phyloP scores from a whole-genome alignment of 225 moss, liverwort and hornwort genomes.

The Lunularia cruciata region DNA sequence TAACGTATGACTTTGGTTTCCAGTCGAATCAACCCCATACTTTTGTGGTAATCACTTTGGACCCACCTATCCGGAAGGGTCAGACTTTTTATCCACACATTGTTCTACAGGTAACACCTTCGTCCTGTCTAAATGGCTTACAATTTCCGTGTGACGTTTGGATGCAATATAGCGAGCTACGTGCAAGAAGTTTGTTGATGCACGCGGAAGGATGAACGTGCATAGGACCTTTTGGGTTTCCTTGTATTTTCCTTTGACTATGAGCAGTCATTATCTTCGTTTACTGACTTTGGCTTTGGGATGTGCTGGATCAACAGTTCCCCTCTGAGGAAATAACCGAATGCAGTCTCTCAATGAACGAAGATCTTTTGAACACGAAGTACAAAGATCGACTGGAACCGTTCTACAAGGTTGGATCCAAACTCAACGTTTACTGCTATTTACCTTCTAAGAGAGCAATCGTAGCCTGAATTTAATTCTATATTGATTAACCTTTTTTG shows the following conservation, averaged over 20 bases:
- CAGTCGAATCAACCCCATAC: constrained; percentile 95
- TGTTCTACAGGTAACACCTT: constrained; percentile 85
- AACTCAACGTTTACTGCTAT: too few relatives aligned
- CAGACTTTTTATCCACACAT: constrained; percentile 99
- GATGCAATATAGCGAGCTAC: too few relatives aligned
- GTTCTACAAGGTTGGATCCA: constrained; percentile 70
- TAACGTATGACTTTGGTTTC: too few relatives aligned
- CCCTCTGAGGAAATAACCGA: constrained; percentile 76
- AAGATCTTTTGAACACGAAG: constrained; percentile 84
- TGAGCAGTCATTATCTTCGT: background rate
- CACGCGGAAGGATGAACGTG: too few relatives aligned
- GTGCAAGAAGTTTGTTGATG: too few relatives aligned
- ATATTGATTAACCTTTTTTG: background rate
- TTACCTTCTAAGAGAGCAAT: too few relatives aligned
- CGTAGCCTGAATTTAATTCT: background rate
- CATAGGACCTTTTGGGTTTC: too few relatives aligned
- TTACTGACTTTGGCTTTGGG: background rate
- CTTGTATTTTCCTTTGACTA: too few relatives aligned
- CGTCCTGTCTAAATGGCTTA: too few relatives aligned
- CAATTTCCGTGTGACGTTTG: too few relatives aligned
- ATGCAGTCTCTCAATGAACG: constrained; percentile 93
- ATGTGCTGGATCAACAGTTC: constrained; percentile 45
- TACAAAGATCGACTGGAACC: constrained; percentile 89
- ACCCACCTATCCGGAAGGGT: constrained; percentile 97
- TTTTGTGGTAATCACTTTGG: constrained; percentile 92